A percentile compares a stretch with the other conserved stretches of the same genome.
Conservation (phyloP, 176 grass and related monocot genomes). For the Triticum timopheevii region DNA sequence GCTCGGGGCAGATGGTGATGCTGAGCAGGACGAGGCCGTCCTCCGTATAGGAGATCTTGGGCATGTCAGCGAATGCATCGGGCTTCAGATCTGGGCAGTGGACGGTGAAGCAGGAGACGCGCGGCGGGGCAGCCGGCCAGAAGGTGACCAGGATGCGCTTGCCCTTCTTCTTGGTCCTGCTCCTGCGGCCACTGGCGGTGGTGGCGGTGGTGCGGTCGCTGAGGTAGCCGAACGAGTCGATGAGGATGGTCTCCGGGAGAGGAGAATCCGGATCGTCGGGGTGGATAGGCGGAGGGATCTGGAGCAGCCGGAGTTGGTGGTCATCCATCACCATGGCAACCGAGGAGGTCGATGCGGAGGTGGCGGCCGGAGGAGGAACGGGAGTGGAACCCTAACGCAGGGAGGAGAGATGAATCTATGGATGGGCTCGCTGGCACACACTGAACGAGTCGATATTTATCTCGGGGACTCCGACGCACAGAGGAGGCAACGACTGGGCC, state of each 20-base stretch:
- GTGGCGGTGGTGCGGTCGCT: not conserved
- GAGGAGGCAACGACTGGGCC: too few species aligned
- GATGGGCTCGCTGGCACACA: too few species aligned
- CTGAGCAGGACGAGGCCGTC: not conserved
- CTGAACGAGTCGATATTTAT: too few species aligned
- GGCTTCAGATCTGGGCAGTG: not conserved
- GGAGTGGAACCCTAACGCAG: too few species aligned
- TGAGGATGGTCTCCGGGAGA: not conserved
- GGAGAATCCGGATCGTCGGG: not conserved
- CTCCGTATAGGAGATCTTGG: not conserved
- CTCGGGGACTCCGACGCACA: too few species aligned
- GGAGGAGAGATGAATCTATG: too few species aligned
- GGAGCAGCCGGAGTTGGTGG: not conserved
- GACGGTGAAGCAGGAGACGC: not conserved
- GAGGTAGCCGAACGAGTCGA: constrained; percentile 3
- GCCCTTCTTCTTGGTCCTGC: not conserved
- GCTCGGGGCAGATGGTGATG: not conserved
- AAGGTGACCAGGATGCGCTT: not conserved
- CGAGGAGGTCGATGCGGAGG: not conserved
- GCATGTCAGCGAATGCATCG: not conserved
- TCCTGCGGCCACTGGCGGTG: not conserved
- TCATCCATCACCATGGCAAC: not conserved
- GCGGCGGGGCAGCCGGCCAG: not conserved
- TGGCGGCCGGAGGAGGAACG: too few species aligned
- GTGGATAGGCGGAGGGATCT: not conserved